Percentiles rank a stretch among this genome's conserved stretches.
phyloP scores from a whole-genome alignment of 2,329 filamentous ascomycete species.

The Fusarium secorum region DNA sequence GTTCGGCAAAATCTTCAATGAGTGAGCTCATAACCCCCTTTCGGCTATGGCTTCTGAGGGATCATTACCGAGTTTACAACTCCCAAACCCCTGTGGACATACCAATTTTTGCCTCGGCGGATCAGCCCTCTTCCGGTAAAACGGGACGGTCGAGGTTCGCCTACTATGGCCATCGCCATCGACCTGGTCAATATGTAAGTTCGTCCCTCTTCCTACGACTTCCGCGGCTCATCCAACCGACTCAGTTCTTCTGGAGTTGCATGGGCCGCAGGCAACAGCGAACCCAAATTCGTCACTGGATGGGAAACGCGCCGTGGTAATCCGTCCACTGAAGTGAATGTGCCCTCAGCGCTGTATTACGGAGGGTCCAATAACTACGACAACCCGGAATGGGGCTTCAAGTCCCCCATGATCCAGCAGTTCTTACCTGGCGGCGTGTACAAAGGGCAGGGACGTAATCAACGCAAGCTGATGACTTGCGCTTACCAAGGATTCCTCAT shows the following conservation, averaged over 20 bases:
- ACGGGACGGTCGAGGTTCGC: not conserved
- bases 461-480: too few species aligned
- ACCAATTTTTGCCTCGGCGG: too few species aligned
- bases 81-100: too few species aligned
- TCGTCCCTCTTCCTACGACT: not conserved
- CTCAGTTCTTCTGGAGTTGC: not conserved
- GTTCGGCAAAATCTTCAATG: not conserved
- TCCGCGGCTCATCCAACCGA: not conserved
- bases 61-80: too few species aligned
- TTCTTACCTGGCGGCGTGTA: too few species aligned
- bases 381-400: too few species aligned
- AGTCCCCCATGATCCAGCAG: too few species aligned
- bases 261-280: not conserved
- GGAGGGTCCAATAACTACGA: too few species aligned
- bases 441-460: too few species aligned
- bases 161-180: not conserved
- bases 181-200: not conserved
- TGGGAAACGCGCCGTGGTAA: not conserved
- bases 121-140: too few species aligned
- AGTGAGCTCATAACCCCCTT: not conserved
- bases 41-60: not conserved
- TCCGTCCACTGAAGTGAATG: not conserved
- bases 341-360: not conserved
- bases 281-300: not conserved
- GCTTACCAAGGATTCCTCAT: too few species aligned